phyloP scores from a whole-genome alignment of 1,284 basidiomycete species.

The Ceratobasidium sp. region DNA sequence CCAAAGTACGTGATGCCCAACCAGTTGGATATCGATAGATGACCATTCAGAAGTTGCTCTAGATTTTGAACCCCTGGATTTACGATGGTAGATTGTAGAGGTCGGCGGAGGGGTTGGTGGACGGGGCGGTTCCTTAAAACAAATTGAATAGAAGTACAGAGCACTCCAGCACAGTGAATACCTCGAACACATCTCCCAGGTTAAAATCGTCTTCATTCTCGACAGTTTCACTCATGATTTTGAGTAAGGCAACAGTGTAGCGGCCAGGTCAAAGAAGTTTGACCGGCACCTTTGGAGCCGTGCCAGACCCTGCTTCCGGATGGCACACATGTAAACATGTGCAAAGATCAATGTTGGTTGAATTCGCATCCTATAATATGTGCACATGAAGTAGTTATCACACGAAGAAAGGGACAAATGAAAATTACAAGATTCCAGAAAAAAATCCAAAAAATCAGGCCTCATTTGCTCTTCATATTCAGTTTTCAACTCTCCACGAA shows the following conservation, averaged over 20 bases:
- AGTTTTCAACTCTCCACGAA: neutral
- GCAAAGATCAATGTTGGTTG: neutral
- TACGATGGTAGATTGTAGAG: slow-evolving; percentile 53
- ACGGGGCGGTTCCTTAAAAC: slow-evolving; percentile 51
- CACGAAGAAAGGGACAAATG: neutral
- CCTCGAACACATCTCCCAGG: slow-evolving; percentile 26
- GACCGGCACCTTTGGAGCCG: neutral
- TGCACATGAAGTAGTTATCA: neutral
- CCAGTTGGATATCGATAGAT: slow-evolving; percentile 74
- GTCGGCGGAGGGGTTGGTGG: slow-evolving; percentile 52
- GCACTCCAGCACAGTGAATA: neutral
- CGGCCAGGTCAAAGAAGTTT: neutral
- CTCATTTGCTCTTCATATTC: no score
- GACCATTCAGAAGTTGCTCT: slow-evolving; percentile 45
- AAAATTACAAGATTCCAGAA: no score
- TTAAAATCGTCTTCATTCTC: slow-evolving; percentile 15
- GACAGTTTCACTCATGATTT: neutral
- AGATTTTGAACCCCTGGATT: slow-evolving; percentile 46
- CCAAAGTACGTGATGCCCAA: slow-evolving; percentile 92
- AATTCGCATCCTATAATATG: neutral
- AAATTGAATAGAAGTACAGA: neutral
- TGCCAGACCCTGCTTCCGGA: neutral
- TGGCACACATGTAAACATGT: no score
- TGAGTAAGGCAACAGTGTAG: neutral
- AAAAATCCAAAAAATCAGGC: no score